Conservation (phyloP, 768 basidiomycete species). For the Rhodosporidiobolus odoratus region DNA sequence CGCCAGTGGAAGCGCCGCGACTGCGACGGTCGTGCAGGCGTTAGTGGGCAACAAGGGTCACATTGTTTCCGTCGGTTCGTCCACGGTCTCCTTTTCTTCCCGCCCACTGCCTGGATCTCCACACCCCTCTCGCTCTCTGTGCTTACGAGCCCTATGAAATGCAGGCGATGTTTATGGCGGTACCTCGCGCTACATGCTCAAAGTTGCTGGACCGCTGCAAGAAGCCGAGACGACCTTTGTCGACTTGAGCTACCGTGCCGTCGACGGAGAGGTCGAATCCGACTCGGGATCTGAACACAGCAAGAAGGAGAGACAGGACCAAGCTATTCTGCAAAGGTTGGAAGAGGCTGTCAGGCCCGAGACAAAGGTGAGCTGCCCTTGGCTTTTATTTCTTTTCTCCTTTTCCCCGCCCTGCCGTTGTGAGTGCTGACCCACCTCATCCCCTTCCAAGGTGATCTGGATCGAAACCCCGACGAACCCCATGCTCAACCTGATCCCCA, state of each 20-base stretch:
- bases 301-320: conserved; percentile 50
- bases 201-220: conserved; percentile 62
- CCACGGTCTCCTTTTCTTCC: conserved; percentile 44
- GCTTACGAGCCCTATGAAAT: not conserved
- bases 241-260: conserved; percentile 52
- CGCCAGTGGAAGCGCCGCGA: conserved; percentile 76
- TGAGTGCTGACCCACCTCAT: no score
- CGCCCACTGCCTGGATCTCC: not conserved
- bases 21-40: conserved; percentile 72
- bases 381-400: conserved; percentile 37
- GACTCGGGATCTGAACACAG: not conserved
- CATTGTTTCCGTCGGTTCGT: conserved; percentile 72
- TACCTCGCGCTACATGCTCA: conserved; percentile 74
- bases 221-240: conserved; percentile 69
- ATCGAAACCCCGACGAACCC: conserved; percentile 95
- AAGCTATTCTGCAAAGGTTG: conserved; percentile 60
- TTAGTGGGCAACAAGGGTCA: conserved; percentile 65
- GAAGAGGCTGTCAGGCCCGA: conserved; percentile 63
- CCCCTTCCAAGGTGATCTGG: conserved; percentile 67
- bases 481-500: conserved; percentile 76
- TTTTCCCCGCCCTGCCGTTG: no score
- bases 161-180: conserved; percentile 59
- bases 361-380: conserved; percentile 79
- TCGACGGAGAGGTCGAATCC: not conserved
- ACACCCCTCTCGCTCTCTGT: not conserved